Base-by-base conservation (phyloP, 2,329 filamentous ascomycete species). In the Aureobasidium sp. region DNA sequence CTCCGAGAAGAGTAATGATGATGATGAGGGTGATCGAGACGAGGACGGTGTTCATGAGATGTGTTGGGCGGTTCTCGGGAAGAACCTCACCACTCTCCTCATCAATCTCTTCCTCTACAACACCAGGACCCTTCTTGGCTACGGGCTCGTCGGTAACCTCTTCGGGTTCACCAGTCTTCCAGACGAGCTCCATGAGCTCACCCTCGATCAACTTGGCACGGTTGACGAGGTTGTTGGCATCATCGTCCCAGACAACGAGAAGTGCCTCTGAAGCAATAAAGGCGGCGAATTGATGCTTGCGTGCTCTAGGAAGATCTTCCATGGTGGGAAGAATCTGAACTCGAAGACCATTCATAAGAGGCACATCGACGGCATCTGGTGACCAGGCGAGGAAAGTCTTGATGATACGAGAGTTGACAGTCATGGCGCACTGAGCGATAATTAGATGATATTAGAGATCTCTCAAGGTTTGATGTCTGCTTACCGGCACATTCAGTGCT, bases 241-340 rank as follows among this genome's bases (percentile, higher is more conserved):
- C 88, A 67, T 93, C 89, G 67, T 93, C 89, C 90, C 90, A 94
- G 1, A 93, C 88, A 1, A 93, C 78, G 1, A 94, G 77, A 5
- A 92, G 77, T 5, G 84, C 84, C 65, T 89, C 86, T 0, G 83
- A 84, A 2, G 87, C 85, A 46, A 93, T 81, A 71, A 93, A 92
- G 8, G 90, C 89, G 13, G 89, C 89, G 66, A 88, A 92, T 71
- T 93, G 89, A 71, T 90, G 84, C 72, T 90, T 92, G 63, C 89
- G 82, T 5, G 88, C 88, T 44, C 84, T 80, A 0, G 85, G 81
- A 4, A 92, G 79, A 69, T 91, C 87, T 17, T 87, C 83, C 50
- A 92, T 82, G 0, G 84, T 87, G 0, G 87, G 87, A 10, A 92
- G 74, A 64, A 92, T 87, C 73, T 92, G 89, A 17, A 92, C 84